Evolutionary conservation across 2,329 filamentous ascomycete species (phyloP), one percentile per base, ranked within the genome.

Genomic region (Colletotrichum ledebouriae): DNA sequence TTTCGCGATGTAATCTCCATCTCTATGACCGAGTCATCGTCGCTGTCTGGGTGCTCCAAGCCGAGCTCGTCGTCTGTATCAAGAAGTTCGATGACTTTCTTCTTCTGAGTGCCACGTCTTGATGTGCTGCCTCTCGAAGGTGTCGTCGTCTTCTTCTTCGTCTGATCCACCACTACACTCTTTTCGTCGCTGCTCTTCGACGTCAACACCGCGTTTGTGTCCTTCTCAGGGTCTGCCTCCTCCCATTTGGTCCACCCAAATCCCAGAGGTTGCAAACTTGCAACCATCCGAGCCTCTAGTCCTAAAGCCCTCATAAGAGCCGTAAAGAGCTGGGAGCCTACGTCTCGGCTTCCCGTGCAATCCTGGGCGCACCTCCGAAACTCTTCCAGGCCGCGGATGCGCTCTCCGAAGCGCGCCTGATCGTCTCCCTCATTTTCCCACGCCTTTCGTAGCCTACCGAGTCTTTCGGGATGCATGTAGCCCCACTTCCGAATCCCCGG

Each of bases 211-310:
- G 13, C 42, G 3, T 5, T 56, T 29, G 49, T 56, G 10, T 79
- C 78, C 71, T 82, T 86, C 72, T 85, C 85, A 2, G 78, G 75
- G 12, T 88, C 87, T 5, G 92, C 93, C 59, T 96, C 92, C 78
- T 99, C 96, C 11, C 86, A 80, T 77, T 95, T 97, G 69, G 89
- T 97, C 90, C 94, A 98, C 2, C 94, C 94, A 77, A 97, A 97
- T 0, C 96, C 96, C 22, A 93, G 81, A 1, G 94, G 91, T 75
- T 98, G 96, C 46, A 99, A 77, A 75, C 89, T 98, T 10, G 90
- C 90, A 3, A 98, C 89, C 84, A 98, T 86, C 34, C 95, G 87
- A 11, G 93, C 89, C 74, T 98, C 94, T 2, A 98, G 82, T 0
- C 93, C 93, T 11, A 98, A 76, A 0, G 90, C 94, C 71, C 96